phyloP scores from a whole-genome alignment of 495 filamentous ascomycete genomes.

The Aspergillus incahuasiensis region DNA sequence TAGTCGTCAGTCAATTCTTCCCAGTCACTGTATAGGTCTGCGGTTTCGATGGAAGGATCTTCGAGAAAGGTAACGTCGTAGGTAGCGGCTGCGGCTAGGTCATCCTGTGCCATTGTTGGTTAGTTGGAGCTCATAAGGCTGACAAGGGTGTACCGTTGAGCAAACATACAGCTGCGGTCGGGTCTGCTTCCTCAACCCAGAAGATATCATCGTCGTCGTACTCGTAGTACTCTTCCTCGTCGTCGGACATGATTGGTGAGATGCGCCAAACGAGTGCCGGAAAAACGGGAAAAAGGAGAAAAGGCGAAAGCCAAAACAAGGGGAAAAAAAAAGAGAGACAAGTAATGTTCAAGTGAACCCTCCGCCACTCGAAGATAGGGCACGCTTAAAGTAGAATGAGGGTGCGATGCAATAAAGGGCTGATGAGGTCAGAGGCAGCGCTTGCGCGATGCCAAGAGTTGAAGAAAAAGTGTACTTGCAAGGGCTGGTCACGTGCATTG shows the following conservation, averaged over 20 bases:
- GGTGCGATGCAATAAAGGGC: neutral
- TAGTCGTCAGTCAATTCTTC: conserved; percentile 49
- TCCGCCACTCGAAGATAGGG: conserved; percentile 2
- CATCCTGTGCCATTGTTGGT: conserved; percentile 35
- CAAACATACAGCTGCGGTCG: conserved; percentile 39
- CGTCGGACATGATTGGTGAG: conserved; percentile 38
- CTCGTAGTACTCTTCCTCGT: conserved; percentile 47
- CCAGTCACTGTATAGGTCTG: conserved; percentile 47
- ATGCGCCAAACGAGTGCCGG: neutral
- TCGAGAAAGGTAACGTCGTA: conserved; percentile 40
- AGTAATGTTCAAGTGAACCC: neutral
- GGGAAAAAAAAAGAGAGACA: neutral
- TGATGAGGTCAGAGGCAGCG: conserved; percentile 13
- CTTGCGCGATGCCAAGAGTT: conserved; percentile 3
- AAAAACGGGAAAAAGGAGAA: neutral
- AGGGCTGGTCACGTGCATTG: conserved; percentile 22
- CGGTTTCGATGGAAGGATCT: conserved; percentile 38
- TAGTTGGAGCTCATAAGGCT: neutral
- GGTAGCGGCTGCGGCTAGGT: conserved; percentile 41
- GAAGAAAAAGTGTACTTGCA: conserved; percentile 12
- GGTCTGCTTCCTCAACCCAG: conserved; percentile 39
- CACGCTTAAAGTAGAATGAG: neutral
- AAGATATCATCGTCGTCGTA: conserved; percentile 41
- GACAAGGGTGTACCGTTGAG: neutral
- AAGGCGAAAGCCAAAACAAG: neutral